A percentile compares a stretch with the other conserved stretches of the same genome.
Evolutionary conservation across 164 flowering plant genomes (phyloP).

Genomic region (Aristolochia contorta): DNA sequence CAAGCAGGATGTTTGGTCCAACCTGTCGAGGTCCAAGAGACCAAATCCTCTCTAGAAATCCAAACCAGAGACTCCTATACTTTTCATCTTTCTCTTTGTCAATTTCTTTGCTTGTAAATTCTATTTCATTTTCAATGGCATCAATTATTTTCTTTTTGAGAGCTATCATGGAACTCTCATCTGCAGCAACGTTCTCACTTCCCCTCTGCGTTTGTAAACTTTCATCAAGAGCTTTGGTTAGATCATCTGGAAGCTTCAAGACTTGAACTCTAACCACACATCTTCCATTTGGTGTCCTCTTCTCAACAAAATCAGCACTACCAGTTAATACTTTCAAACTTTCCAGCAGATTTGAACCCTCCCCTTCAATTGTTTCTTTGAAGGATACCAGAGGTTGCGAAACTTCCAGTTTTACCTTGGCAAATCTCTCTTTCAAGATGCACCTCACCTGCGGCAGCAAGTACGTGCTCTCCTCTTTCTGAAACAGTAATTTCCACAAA

Average conservation of each 20-base stretch:
- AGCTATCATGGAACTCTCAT: conserved; percentile 40
- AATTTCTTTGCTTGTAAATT: conserved; percentile 19
- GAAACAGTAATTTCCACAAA: conserved; percentile 90
- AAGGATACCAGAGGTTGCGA: conserved; percentile 89
- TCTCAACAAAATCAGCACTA: conserved; percentile 55
- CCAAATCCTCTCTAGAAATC: conserved; percentile 71
- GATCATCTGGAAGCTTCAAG: conserved; percentile 58
- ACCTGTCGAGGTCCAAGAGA: conserved; percentile 80
- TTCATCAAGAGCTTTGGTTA: conserved; percentile 78
- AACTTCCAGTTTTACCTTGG: conserved; percentile 67
- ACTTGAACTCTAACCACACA: conserved; percentile 64
- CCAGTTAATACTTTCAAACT: conserved; percentile 30
- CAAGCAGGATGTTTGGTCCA: conserved; percentile 77
- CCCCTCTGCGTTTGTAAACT: conserved; percentile 17
- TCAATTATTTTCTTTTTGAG: conserved; percentile 55
- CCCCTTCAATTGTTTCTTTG: conserved; percentile 82
- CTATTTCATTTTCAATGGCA: conserved; percentile 49
- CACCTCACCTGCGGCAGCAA: conserved; percentile 94
- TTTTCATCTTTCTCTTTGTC: conserved; percentile 57
- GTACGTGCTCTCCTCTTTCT: conserved; percentile 86
- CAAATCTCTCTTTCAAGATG: conserved; percentile 90
- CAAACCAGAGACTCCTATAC: conserved; percentile 49
- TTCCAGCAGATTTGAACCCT: conserved; percentile 37
- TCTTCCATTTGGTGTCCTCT: conserved; percentile 68
- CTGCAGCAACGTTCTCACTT: conserved; percentile 21